Conservation (phyloP, 192 early-diverging fungal species). For the Coemansia aciculifera region DNA sequence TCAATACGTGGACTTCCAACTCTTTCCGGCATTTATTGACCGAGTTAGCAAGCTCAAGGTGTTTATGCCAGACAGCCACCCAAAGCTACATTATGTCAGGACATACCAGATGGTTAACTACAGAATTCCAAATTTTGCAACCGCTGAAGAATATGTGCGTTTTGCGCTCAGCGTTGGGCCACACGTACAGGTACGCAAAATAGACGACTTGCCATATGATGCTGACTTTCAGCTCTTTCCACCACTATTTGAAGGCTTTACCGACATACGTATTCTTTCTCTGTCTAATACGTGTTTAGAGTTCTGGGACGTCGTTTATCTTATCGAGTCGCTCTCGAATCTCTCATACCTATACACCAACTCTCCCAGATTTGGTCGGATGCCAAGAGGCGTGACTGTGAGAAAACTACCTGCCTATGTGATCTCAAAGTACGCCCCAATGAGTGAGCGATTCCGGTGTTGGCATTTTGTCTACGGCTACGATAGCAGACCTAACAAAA, state of each 20-base stretch:
- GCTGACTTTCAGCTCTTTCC: not conserved
- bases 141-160: not conserved
- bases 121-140: not conserved
- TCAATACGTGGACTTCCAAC: not conserved
- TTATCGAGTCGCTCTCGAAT: not conserved
- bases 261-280: not conserved
- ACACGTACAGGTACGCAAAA: not conserved
- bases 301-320: not conserved
- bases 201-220: not conserved
- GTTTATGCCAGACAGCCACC: not conserved
- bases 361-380: no score
- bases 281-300: not conserved
- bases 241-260: not conserved
- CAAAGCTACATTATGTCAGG: not conserved
- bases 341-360: not conserved
- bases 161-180: not conserved
- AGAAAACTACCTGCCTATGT: not conserved
- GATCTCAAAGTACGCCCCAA: not conserved
- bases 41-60: not conserved
- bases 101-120: not conserved
- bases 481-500: not conserved
- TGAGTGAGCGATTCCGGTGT: not conserved
- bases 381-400: not conserved
- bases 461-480: not conserved
- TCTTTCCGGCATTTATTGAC: not conserved